Evolutionary conservation across 352 stramenopile genomes (phyloP).

Genomic region (Plasmopara halstedii): DNA sequence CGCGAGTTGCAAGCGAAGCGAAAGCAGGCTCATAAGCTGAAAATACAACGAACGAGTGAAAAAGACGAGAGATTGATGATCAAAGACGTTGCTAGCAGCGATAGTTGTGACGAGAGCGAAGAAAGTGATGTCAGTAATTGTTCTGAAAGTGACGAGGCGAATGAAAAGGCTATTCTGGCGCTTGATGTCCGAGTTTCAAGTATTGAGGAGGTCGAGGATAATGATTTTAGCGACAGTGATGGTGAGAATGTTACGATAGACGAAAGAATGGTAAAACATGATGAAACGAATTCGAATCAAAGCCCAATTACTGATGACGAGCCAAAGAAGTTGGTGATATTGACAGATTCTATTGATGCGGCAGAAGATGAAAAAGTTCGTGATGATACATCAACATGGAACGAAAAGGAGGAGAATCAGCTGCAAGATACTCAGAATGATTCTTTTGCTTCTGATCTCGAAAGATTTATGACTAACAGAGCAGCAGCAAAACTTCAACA

Average conservation of each 20-base stretch:
- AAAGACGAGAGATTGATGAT: constrained; percentile 1
- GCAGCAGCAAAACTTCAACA: constrained; percentile 31
- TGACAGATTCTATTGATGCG: not conserved
- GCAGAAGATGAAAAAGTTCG: not conserved
- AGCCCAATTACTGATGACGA: constrained; percentile 1
- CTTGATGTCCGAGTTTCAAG: constrained; percentile 22
- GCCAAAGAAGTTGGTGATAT: not conserved
- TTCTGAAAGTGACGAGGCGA: constrained; percentile 41
- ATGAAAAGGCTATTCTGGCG: constrained; percentile 30
- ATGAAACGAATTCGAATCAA: not conserved
- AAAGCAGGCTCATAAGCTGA: not conserved
- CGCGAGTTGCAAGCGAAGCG: not conserved
- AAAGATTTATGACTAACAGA: constrained; percentile 31
- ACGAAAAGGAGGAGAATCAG: not conserved
- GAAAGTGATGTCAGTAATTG: constrained; percentile 65
- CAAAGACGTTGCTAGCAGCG: not conserved
- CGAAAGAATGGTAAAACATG: not conserved
- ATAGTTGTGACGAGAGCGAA: constrained; percentile 35
- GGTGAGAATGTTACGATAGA: not conserved
- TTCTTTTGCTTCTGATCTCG: constrained; percentile 20
- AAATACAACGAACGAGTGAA: not conserved
- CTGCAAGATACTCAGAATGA: constrained; percentile 1
- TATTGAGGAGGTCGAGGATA: not conserved
- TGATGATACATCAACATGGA: not conserved
- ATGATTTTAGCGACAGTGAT: not conserved